phyloP scores from a whole-genome alignment of 495 filamentous ascomycete species.

The Aspergillus mulundensis region DNA sequence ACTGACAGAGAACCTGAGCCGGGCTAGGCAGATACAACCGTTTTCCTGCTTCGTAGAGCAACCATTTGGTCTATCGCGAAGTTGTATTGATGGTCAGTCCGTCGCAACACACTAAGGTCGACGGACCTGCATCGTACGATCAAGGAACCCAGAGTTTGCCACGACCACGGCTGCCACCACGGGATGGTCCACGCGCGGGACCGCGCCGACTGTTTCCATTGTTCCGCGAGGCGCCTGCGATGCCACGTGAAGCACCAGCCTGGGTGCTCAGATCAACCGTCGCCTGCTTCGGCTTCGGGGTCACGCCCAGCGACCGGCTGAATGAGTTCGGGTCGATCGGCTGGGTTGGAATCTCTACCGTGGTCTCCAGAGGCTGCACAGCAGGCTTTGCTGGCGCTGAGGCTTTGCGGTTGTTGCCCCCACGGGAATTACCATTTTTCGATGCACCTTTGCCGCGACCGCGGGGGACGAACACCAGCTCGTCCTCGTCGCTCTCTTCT shows the following conservation, averaged over 20 bases:
- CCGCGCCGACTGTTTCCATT: conserved; percentile 31
- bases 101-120: conserved; percentile 23
- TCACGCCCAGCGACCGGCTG: conserved; percentile 36
- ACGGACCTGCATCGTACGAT: conserved; percentile 22
- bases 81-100: conserved; percentile 20
- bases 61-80: conserved; percentile 18
- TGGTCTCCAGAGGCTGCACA: conserved; percentile 24
- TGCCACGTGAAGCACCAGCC: conserved; percentile 35
- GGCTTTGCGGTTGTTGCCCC: conserved; percentile 26
- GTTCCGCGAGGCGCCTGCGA: conserved; percentile 36
- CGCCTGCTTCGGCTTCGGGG: conserved; percentile 21
- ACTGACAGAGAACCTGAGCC: conserved; percentile 17
- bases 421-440: conserved; percentile 36
- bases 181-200: conserved; percentile 28
- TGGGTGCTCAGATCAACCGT: conserved; percentile 38
- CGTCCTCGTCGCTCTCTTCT: conserved; percentile 55
- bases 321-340: conserved; percentile 56
- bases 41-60: conserved; percentile 20
- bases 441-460: conserved; percentile 39
- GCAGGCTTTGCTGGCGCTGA: conserved; percentile 22
- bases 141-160: conserved; percentile 56
- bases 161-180: conserved; percentile 35
- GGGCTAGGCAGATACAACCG: conserved; percentile 16
- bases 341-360: conserved; percentile 44
- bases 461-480: conserved; percentile 53